A percentile compares a stretch with the other conserved stretches of the same genome.
phyloP scores from a whole-genome alignment of 495 filamentous ascomycete genomes.

The Penicillium malachiteum region DNA sequence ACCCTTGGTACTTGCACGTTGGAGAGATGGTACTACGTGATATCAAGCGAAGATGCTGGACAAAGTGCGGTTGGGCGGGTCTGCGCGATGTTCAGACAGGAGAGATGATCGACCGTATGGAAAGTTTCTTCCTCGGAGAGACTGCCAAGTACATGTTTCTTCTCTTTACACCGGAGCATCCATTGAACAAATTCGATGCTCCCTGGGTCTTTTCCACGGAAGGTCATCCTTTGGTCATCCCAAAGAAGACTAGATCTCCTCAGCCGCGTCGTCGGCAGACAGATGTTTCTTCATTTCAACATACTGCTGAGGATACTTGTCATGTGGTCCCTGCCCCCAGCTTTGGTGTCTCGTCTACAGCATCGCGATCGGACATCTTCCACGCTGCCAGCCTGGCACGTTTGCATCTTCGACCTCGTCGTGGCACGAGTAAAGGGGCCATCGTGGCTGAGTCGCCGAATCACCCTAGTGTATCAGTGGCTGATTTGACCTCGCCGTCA shows the following conservation, averaged over 20 bases:
- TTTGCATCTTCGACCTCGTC: slow-evolving; percentile 69
- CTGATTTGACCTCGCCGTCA: slow-evolving; percentile 60
- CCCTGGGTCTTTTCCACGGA: slow-evolving; percentile 94
- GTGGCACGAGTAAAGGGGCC: slow-evolving; percentile 51
- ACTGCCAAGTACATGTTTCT: slow-evolving; percentile 94
- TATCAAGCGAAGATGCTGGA: slow-evolving; percentile 87
- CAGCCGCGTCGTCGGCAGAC: slow-evolving; percentile 11
- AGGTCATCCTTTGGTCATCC: slow-evolving; percentile 89
- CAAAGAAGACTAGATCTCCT: slow-evolving; percentile 40
- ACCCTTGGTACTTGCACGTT: slow-evolving; percentile 94
- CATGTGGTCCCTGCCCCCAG: slow-evolving; percentile 58
- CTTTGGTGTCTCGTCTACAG: slow-evolving; percentile 73
- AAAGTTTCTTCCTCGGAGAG: slow-evolving; percentile 97
- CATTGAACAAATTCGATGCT: slow-evolving; percentile 80
- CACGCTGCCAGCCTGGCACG: slow-evolving; percentile 86
- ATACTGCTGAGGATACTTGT: slow-evolving; percentile 42
- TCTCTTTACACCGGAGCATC: slow-evolving; percentile 82
- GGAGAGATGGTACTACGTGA: slow-evolving; percentile 94
- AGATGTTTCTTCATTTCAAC: slow-evolving; percentile 4
- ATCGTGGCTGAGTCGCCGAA: slow-evolving; percentile 50
- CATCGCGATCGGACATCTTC: slow-evolving; percentile 82
- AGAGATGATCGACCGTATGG: slow-evolving; percentile 92
- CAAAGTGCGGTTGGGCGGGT: slow-evolving; percentile 90
- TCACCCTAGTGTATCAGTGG: slow-evolving; percentile 54
- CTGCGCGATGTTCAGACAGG: slow-evolving; percentile 90